Evolutionary conservation across 306 rosid species (phyloP).

Genomic region (Luffa aegyptiaca): DNA sequence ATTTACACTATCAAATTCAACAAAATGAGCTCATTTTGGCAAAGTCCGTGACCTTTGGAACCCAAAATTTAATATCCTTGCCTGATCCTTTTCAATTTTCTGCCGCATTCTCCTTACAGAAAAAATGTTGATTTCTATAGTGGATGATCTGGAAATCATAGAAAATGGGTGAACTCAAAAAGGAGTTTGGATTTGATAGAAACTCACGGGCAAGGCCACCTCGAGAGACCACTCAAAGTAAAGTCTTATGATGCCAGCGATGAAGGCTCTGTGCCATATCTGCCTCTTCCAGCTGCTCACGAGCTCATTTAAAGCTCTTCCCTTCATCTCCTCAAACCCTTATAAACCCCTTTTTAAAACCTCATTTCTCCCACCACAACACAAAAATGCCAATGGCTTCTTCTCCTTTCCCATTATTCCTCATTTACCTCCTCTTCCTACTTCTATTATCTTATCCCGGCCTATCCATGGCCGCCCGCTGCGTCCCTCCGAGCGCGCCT

Average conservation of each 20-base stretch:
- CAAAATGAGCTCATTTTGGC: neutral
- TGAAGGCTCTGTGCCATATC: neutral
- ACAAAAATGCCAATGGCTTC: neutral
- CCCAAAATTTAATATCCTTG: neutral
- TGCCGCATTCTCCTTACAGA: neutral
- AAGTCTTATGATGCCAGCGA: neutral
- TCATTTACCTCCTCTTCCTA: neutral
- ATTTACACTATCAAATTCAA: too few species aligned
- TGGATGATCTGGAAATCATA: neutral
- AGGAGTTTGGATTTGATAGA: neutral
- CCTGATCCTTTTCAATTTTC: neutral
- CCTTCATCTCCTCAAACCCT: neutral
- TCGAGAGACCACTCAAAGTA: neutral
- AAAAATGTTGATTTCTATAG: too few species aligned
- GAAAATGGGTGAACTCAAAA: neutral
- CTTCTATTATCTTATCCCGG: neutral
- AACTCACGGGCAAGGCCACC: slow-evolving; percentile 13
- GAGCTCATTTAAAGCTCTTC: slow-evolving; percentile 12
- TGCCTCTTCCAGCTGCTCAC: neutral
- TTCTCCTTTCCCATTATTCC: neutral
- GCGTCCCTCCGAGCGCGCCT: slow-evolving; percentile 6
- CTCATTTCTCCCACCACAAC: neutral
- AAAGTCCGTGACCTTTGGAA: neutral
- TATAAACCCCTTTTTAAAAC: neutral
- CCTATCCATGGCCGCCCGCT: neutral